phyloP scores from a whole-genome alignment of 768 basidiomycete species.

The Trametes coccinea region DNA sequence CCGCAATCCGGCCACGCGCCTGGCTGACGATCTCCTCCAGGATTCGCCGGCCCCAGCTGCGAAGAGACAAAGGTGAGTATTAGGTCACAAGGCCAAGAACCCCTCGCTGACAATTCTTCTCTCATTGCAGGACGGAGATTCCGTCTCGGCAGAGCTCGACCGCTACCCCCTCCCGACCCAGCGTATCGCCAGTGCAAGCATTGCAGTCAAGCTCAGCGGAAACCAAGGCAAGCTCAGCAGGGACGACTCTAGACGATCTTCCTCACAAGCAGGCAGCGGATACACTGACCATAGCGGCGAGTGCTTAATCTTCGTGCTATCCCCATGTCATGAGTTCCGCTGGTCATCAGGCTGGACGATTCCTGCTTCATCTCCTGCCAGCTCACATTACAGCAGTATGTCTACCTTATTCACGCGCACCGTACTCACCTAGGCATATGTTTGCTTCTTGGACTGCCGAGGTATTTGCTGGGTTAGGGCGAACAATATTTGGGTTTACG shows the following conservation, averaged over 20 bases:
- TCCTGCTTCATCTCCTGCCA: background rate
- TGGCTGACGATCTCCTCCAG: constrained; percentile 5
- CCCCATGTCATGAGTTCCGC: background rate
- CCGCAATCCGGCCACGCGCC: background rate
- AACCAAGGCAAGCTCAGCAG: background rate
- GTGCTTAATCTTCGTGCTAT: constrained; percentile 11
- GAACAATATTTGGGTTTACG: constrained; percentile 4
- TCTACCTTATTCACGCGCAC: constrained; percentile 14
- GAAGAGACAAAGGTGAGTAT: constrained; percentile 16
- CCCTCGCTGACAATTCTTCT: background rate
- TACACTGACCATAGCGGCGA: constrained; percentile 15
- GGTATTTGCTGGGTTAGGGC: constrained; percentile 12
- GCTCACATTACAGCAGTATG: constrained; percentile 10
- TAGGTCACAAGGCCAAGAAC: background rate
- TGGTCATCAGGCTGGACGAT: background rate
- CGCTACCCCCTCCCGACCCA: background rate
- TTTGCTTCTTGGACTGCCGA: constrained; percentile 5
- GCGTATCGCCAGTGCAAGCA: background rate
- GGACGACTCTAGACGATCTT: constrained; percentile 3
- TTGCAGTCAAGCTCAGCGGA: background rate
- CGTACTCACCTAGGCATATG: constrained; percentile 16
- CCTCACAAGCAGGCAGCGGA: constrained; percentile 15
- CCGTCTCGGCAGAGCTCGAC: background rate
- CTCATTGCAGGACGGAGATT: constrained; percentile 1
- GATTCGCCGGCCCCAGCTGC: constrained; percentile 18